Evolutionary conservation across 2,329 filamentous ascomycete genomes (phyloP).

Genomic region (Didymella keratinophila): DNA sequence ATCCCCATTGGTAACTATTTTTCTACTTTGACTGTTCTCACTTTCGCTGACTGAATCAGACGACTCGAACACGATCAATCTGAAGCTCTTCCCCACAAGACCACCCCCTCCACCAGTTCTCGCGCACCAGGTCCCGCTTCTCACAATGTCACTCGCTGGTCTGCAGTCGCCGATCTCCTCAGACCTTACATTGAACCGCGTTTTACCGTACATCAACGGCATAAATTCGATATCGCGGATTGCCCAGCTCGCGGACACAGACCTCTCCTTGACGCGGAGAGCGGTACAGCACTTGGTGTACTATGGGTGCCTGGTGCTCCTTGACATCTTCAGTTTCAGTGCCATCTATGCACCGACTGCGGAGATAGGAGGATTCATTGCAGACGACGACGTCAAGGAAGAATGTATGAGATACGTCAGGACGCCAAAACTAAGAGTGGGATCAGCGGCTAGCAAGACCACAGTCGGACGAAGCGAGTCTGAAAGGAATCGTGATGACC

Average conservation of each 20-base stretch:
- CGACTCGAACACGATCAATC: constrained; percentile 92
- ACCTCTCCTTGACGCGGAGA: constrained; percentile 83
- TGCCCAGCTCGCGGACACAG: constrained; percentile 82
- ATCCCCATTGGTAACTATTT: constrained; percentile 79
- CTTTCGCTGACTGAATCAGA: constrained; percentile 60
- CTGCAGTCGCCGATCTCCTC: constrained; percentile 62
- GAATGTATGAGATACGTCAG: constrained; percentile 86
- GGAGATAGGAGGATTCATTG: constrained; percentile 80
- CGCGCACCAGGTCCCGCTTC: constrained; percentile 89
- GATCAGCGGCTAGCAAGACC: constrained; percentile 21
- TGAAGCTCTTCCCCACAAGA: constrained; percentile 91
- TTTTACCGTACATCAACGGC: constrained; percentile 88
- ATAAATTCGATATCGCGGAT: constrained; percentile 90
- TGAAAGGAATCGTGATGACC: constrained; percentile 30
- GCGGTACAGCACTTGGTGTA: constrained; percentile 90
- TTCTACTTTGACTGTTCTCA: not conserved
- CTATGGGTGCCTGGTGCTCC: constrained; percentile 87
- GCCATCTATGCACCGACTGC: constrained; percentile 87
- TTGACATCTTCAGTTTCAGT: constrained; percentile 94
- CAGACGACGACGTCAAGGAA: constrained; percentile 77
- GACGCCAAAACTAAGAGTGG: constrained; percentile 51
- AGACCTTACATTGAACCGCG: constrained; percentile 78
- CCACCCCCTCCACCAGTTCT: constrained; percentile 78
- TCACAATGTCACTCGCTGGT: constrained; percentile 60
- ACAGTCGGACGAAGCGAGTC: constrained; percentile 27